Evolutionary conservation across 2,329 filamentous ascomycete species (phyloP).

Genomic region (Cordyceps sp.): DNA sequence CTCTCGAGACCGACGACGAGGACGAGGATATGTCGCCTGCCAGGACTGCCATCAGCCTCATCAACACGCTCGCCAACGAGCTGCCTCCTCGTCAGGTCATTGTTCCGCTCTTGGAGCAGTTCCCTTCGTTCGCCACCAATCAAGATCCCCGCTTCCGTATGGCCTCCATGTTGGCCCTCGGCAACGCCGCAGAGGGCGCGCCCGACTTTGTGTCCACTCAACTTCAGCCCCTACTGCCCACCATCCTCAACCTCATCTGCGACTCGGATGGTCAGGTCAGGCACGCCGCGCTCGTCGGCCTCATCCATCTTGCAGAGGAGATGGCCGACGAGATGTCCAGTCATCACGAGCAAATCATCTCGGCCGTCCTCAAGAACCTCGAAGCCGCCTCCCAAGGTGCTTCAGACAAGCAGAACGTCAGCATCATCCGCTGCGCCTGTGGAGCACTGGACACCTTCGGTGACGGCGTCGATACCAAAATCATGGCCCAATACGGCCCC

Average conservation of each 20-base stretch:
- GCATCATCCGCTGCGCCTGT: constrained; percentile 80
- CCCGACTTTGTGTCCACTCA: constrained; percentile 96
- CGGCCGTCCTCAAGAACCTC: constrained; percentile 73
- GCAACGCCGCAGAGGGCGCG: constrained; percentile 89
- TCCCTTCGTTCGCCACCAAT: constrained; percentile 65
- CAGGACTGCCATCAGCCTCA: constrained; percentile 66
- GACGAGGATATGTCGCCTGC: constrained; percentile 71
- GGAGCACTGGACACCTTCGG: constrained; percentile 84
- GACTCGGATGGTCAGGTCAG: constrained; percentile 75
- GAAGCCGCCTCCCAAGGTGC: constrained; percentile 58
- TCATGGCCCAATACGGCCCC: constrained; percentile 67
- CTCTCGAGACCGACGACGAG: constrained; percentile 62
- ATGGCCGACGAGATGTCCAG: constrained; percentile 78
- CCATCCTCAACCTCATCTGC: constrained; percentile 66
- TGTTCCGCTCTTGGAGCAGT: constrained; percentile 74
- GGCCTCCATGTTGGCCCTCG: constrained; percentile 80
- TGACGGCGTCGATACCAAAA: constrained; percentile 61
- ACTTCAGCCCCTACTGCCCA: constrained; percentile 68
- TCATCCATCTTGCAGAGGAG: constrained; percentile 84
- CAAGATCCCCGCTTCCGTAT: constrained; percentile 65
- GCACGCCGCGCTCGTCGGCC: constrained; percentile 70
- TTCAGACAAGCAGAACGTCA: constrained; percentile 57
- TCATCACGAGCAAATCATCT: constrained; percentile 72
- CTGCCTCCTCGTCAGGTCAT: constrained; percentile 88
- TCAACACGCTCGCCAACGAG: constrained; percentile 77